Evolutionary conservation across 306 rosid genomes (phyloP).

Genomic region (Sesbania bispinosa): DNA sequence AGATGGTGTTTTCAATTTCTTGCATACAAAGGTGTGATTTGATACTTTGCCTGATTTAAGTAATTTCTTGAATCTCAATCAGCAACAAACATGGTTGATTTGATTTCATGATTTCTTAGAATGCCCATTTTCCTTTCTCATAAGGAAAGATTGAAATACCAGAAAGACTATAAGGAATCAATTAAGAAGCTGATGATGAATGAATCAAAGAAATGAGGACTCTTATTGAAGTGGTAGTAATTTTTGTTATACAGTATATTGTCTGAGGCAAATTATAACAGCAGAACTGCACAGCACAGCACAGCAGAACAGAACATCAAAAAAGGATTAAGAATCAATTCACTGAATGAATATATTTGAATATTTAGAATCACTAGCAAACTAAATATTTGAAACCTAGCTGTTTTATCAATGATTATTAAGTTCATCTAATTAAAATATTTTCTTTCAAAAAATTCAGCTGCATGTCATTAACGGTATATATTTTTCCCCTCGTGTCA

Average conservation of each 20-base stretch:
- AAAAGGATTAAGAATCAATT: too few relatives aligned
- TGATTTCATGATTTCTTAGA: conserved; percentile 16
- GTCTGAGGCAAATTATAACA: not conserved
- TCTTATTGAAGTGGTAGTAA: conserved; percentile 34
- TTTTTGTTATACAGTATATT: conserved; percentile 9
- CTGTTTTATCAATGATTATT: too few relatives aligned
- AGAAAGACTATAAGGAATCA: conserved; percentile 85
- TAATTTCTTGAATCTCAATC: conserved; percentile 8
- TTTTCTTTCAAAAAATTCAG: too few relatives aligned
- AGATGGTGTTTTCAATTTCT: conserved; percentile 6
- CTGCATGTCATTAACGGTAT: too few relatives aligned
- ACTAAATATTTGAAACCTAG: too few relatives aligned
- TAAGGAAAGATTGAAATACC: conserved; percentile 83
- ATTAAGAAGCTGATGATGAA: conserved; percentile 74
- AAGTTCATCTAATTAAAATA: too few relatives aligned
- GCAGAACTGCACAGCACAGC: too few relatives aligned
- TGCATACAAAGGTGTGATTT: not conserved
- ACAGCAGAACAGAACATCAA: too few relatives aligned
- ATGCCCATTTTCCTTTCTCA: conserved; percentile 35
- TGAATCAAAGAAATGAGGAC: conserved; percentile 54
- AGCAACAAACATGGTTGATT: conserved; percentile 19
- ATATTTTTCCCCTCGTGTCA: too few relatives aligned
- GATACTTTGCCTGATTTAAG: not conserved
- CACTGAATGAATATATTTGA: too few relatives aligned
- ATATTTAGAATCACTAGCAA: too few relatives aligned